These are phyloP conservation scores for Arachis hypogaea DNA, from an alignment of 306 rosid genomes.

Conservation along the genomic window DNA sequence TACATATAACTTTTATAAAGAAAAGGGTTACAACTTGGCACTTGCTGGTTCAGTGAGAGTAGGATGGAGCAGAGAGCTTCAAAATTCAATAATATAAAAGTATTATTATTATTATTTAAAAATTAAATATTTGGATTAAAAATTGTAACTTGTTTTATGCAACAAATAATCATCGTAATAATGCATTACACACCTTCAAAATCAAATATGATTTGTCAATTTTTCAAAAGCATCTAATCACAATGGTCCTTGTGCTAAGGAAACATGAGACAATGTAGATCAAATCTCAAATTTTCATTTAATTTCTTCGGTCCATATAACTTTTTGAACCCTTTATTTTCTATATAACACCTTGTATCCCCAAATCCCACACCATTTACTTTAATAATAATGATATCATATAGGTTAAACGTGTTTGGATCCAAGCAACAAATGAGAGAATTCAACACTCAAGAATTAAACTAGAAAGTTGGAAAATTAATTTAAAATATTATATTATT, in stretches of 20 bases:
- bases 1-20: too few relatives aligned
- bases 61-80: slow-evolving; percentile 20
- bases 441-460: not conserved
- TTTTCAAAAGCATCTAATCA: slow-evolving; percentile 48
- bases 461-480: not conserved
- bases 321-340: slow-evolving; percentile 28
- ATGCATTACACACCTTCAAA: slow-evolving; percentile 31
- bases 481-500: too few relatives aligned
- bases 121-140: too few relatives aligned
- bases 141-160: not conserved
- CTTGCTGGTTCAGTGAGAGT: slow-evolving; percentile 9
- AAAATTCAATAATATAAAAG: slow-evolving; percentile 2
- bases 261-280: slow-evolving; percentile 57
- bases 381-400: too few relatives aligned
- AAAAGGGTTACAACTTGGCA: not conserved
- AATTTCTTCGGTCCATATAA: slow-evolving; percentile 46
- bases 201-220: slow-evolving; percentile 47
- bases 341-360: slow-evolving; percentile 41
- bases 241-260: slow-evolving; percentile 58
- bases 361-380: slow-evolving; percentile 46
- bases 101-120: too few relatives aligned
- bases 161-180: slow-evolving; percentile 18
- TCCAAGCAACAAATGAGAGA: slow-evolving; percentile 46
- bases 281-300: slow-evolving; percentile 39
- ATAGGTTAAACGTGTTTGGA: slow-evolving; percentile 45